Conservation (phyloP, 257 asterid genomes). For the Apocynum venetum region DNA sequence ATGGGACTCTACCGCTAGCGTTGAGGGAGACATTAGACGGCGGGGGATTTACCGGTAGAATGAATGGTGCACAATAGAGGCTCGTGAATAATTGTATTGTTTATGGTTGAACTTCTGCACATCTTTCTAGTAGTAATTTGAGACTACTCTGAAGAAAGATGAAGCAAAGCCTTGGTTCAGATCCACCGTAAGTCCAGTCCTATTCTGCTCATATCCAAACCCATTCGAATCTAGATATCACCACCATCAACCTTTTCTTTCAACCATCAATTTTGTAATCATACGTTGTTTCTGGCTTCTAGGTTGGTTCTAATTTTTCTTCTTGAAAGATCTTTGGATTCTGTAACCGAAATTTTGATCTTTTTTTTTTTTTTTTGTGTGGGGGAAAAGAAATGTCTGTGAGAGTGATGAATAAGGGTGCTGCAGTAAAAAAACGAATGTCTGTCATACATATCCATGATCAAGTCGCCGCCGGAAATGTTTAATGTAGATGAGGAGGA, state of each 20-base stretch:
- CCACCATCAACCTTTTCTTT: conserved; percentile 19
- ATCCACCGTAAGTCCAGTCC: not conserved
- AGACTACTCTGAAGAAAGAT: too few relatives aligned
- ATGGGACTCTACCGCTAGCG: too few relatives aligned
- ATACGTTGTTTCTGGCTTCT: conserved; percentile 7
- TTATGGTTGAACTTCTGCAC: too few relatives aligned
- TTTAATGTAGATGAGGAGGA: conserved; percentile 19
- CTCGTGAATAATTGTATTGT: too few relatives aligned
- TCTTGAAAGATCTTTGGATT: not conserved
- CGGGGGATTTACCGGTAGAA: too few relatives aligned
- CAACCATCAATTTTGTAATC: conserved; percentile 7
- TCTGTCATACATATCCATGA: conserved; percentile 23
- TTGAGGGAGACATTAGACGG: too few relatives aligned
- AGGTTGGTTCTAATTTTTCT: not conserved
- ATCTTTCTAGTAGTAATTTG: too few relatives aligned
- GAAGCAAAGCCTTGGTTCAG: too few relatives aligned
- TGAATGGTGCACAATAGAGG: too few relatives aligned
- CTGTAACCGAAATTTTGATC: not conserved
- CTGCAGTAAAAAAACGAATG: conserved; percentile 4
- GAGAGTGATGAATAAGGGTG: conserved; percentile 38
- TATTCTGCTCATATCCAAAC: not conserved
- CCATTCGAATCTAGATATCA: conserved; percentile 8
- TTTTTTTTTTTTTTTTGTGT: not conserved
- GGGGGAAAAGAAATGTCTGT: conserved; percentile 32
- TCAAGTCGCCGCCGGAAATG: conserved; percentile 28